phyloP scores from a whole-genome alignment of 306 rosid species.

The Rosa chinensis region DNA sequence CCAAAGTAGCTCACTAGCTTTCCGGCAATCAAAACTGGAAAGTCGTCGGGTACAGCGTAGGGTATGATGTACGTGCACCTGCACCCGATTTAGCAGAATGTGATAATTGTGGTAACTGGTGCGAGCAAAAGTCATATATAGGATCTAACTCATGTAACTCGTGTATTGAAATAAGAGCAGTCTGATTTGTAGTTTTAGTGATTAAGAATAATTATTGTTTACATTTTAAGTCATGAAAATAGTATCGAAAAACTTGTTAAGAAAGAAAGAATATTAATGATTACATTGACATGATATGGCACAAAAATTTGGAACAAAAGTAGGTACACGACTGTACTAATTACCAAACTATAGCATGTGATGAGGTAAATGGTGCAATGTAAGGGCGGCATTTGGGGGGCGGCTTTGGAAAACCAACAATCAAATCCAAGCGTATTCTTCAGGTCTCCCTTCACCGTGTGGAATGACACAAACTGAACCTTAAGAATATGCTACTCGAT shows the following conservation, averaged over 20 bases:
- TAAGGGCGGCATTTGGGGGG: constrained; percentile 5
- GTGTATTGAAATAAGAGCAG: too few species aligned
- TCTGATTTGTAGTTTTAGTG: not conserved
- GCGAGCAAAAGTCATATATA: too few species aligned
- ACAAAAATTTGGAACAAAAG: not conserved
- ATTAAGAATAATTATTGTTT: not conserved
- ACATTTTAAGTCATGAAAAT: not conserved
- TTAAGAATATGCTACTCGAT: not conserved
- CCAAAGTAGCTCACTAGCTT: constrained; percentile 4
- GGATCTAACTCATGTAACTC: too few species aligned
- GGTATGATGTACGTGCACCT: not conserved
- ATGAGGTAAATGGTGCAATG: not conserved
- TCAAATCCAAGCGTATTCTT: not conserved
- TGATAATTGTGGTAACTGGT: not conserved
- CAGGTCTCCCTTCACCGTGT: not conserved
- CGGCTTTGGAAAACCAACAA: constrained; percentile 9
- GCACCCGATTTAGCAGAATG: not conserved
- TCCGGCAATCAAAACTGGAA: not conserved
- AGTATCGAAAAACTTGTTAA: not conserved
- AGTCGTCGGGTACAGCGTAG: not conserved
- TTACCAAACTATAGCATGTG: not conserved
- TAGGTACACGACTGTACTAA: not conserved
- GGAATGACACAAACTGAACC: constrained; percentile 4
- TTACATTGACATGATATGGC: not conserved
- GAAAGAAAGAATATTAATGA: not conserved